Base-by-base conservation (phyloP, 2,329 filamentous ascomycete species). In the Lasiodiplodia hormozganensis region DNA sequence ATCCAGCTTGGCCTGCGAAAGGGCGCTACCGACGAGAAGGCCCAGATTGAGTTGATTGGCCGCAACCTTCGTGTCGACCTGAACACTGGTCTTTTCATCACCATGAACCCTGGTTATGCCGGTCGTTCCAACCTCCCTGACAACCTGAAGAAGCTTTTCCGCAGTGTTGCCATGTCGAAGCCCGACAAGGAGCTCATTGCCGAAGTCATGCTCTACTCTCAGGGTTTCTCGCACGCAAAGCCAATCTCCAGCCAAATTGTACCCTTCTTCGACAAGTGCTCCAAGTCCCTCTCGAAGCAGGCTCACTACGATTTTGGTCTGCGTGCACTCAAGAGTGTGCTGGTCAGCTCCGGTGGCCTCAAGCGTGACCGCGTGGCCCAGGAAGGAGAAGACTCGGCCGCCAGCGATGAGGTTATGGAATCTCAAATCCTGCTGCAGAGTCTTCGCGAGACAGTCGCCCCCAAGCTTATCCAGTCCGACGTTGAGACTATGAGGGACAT, bases 121-220 rank as follows among this genome's bases (percentile, higher is more conserved):
- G 96, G 96, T 68, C 93, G 96, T 81, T 99, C 96, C 62, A 99
- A 99, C 81, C 83, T 99, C 76, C 96, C 96, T 2, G 96, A 99
- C 82, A 99, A 99, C 79, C 82, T 99, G 83, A 99, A 99, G 89
- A 99, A 99, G 82, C 85, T 99, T 51, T 99, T 99, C 89, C 91
- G 96, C 78, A 99, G 96, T 76, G 94, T 99, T 64, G 96, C 96
- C 71, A 99, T 99, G 96, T 99, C 96, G 12, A 99, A 98, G 82
- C 96, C 96, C 0, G 96, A 99, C 85, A 99, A 99, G 82, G 96
- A 99, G 81, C 91, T 99, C 69, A 99, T 99, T 81, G 94, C 96
- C 43, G 96, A 99, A 84, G 96, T 99, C 75, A 99, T 99, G 96
- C 89, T 99, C 43, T 99, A 97, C 86, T 99, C 96, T 0, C 96